Conservation (phyloP, 257 asterid genomes). For the Solanum ahanhuiri region DNA sequence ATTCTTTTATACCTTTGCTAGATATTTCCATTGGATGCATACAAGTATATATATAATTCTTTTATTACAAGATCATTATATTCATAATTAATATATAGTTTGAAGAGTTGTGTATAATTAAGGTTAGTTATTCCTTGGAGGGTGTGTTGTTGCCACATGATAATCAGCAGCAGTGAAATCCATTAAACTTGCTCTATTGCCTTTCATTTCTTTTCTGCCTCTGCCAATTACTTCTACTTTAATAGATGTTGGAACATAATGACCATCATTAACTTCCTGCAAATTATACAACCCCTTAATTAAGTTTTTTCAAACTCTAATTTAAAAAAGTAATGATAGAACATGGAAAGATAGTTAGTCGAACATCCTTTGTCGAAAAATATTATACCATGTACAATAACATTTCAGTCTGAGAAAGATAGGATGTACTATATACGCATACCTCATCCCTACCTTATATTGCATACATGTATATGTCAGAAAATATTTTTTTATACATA, state of each 20-base stretch:
- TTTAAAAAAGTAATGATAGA: background rate
- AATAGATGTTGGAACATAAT: background rate
- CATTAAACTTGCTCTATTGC: background rate
- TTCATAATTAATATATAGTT: background rate
- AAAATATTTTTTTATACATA: background rate
- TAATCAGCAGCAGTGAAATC: constrained; percentile 2
- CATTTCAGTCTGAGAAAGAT: background rate
- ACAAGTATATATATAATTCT: background rate
- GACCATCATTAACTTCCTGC: background rate
- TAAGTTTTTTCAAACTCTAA: background rate
- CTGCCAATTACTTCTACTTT: background rate
- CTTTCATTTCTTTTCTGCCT: background rate
- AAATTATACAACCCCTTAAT: background rate
- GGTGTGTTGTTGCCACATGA: background rate
- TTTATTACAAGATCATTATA: background rate
- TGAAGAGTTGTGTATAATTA: background rate
- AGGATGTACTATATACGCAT: background rate
- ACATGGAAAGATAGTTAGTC: background rate
- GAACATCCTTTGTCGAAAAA: background rate
- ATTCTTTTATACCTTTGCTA: background rate
- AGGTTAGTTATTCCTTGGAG: constrained; percentile 1
- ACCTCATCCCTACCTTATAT: background rate
- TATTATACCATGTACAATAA: background rate
- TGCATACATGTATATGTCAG: too few relatives aligned
- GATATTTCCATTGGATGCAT: background rate